Evolutionary conservation across 805 yeast genomes (phyloP).

Genomic region (Lachancea lanzarotensis): DNA sequence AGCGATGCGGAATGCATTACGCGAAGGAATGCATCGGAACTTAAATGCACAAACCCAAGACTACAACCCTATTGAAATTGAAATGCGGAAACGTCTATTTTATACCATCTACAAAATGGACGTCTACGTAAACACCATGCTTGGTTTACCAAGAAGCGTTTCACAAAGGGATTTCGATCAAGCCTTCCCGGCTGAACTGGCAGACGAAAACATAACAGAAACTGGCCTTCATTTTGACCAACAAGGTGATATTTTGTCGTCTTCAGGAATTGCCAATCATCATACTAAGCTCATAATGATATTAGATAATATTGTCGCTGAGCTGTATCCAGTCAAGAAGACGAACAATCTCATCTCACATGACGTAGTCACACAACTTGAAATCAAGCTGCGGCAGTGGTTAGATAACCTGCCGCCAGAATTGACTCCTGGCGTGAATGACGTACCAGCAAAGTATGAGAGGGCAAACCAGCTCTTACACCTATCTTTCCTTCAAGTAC

Average conservation of each 20-base stretch:
- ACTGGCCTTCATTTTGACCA: conserved; percentile 34
- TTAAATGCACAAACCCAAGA: conserved; percentile 42
- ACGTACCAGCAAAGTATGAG: conserved; percentile 39
- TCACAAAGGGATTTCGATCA: conserved; percentile 83
- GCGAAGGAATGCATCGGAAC: conserved; percentile 79
- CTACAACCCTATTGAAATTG: conserved; percentile 65
- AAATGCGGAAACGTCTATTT: conserved; percentile 77
- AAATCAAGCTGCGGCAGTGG: conserved; percentile 70
- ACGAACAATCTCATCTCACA: conserved; percentile 30
- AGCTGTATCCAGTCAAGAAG: conserved; percentile 54
- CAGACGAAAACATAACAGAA: conserved; percentile 77
- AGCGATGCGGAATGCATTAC: conserved; percentile 75
- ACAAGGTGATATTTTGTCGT: conserved; percentile 27
- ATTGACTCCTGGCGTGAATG: conserved; percentile 48
- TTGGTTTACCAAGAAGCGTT: conserved; percentile 75
- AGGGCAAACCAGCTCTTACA: conserved; percentile 74
- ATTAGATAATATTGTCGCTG: conserved; percentile 61
- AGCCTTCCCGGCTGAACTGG: conserved; percentile 74
- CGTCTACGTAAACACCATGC: conserved; percentile 79
- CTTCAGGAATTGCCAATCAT: conserved; percentile 62
- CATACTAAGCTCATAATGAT: conserved; percentile 72
- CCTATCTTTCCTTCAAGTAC: conserved; percentile 70
- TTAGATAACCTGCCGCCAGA: conserved; percentile 61
- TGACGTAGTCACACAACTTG: conserved; percentile 59
- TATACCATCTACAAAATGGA: conserved; percentile 91